Evolutionary conservation across 306 rosid genomes (phyloP), one percentile per base, ranked within the genome.

Genomic region (Vigna reflexopilosa): DNA sequence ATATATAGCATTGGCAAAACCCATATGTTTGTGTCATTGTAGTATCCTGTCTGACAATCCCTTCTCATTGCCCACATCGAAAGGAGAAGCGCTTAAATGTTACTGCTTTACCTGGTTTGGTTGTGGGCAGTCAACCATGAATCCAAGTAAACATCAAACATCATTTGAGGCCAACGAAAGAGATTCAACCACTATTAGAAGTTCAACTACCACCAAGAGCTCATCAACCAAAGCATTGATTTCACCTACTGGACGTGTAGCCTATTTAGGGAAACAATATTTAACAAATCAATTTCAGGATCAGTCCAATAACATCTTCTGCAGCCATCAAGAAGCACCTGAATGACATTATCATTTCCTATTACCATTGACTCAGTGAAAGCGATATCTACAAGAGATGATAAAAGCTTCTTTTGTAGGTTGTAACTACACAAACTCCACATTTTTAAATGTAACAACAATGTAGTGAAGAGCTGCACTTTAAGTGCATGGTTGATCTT

Each of bases 341-440:
- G 99, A 84, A 95, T 89, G 80, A 97, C 97, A 88, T 93, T 93
- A 72, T 97, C 99, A 87, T 92, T 97, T 74, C 98, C 91, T 97
- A 95, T 95, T 40, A 95, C 93, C 26, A 83, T 78, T 30, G 93
- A 88, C 86, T 93, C 97, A 2, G 97, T 88, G 88, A 95, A 95
- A 81, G 93, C 99, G 97, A 93, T 95, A 88, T 95, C 99, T 45
- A 97, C 99, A 72, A 93, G 99, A 63, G 99, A 93, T 77, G 99
- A 93, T 45, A 93, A 85, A 84, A 95, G 99, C 89, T 95, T 95
- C 86, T 95, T 95, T 75, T 95, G 97, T 72, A 95, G 82, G 70
- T 98, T 98, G 84, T 95, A 95, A 83, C 91, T 89, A 83, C 99
- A 95, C 82, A 93, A 88, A 87, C 99, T 88, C 99, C 99, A 95